Evolutionary conservation across 2,329 filamentous ascomycete genomes (phyloP), one percentile per base, ranked within the genome.

Genomic region (Talaromyces pinophilus): DNA sequence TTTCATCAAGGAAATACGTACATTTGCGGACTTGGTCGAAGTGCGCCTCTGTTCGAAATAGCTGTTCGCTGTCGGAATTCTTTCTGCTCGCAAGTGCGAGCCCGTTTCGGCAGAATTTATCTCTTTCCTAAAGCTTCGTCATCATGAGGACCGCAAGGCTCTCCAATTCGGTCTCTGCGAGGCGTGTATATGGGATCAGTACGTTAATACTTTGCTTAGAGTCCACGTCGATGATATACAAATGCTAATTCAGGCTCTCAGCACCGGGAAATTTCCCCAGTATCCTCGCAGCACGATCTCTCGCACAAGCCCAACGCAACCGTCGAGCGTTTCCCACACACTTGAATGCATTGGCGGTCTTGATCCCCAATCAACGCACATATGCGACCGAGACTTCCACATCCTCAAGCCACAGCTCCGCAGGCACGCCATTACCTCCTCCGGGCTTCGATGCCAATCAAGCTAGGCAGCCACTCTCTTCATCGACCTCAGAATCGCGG

Each of bases 381-480:
- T 82, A 86, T 69, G 81, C 85, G 33, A 90, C 87, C 57, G 86
- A 89, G 69, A 84, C 85, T 13, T 83, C 84, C 15, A 83, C 83
- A 19, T 80, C 83, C 46, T 80, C 83, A 22, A 74, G 74, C 55
- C 72, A 79, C 22, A 60, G 44, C 40, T 59, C 59, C 44, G 65
- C 61, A 38, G 76, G 76, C 48, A 82, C 85, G 62, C 83, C 85
- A 64, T 88, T 86, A 59, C 93, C 92, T 54, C 93, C 93, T 66
- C 93, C 93, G 15, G 93, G 93, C 33, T 97, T 97, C 83, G 93
- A 95, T 76, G 84, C 91, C n/a, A 89, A 94, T 74, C 85, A 92
- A 81, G 93, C 93, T 71, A 94, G 93, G 86, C 94, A 93, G 77
- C 91, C 93, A 13, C 82, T 95, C 80, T 88, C 1, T 87, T 87